Conservation (phyloP, 1,284 basidiomycete species). For the Agaricales sp. region DNA sequence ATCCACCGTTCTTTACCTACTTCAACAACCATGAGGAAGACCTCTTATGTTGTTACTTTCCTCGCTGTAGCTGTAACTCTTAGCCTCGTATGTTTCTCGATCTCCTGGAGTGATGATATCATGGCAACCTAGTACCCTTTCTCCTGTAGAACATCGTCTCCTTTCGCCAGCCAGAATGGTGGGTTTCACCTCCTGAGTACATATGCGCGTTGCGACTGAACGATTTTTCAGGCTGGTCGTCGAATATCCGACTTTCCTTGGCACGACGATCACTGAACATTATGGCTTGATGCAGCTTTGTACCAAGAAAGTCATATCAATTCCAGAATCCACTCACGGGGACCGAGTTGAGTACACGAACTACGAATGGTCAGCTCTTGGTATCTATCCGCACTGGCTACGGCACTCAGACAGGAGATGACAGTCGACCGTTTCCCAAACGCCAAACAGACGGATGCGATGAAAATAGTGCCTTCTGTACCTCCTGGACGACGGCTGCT, state of each 20-base stretch:
- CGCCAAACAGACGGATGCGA: slow-evolving; percentile 49
- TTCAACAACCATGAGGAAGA: slow-evolving; percentile 43
- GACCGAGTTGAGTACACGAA: slow-evolving; percentile 39
- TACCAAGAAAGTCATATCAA: slow-evolving; percentile 35
- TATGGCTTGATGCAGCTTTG: slow-evolving; percentile 55
- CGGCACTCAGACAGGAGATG: neutral
- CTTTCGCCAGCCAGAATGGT: slow-evolving; percentile 55
- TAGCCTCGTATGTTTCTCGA: slow-evolving; percentile 36
- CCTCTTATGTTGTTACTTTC: slow-evolving; percentile 52
- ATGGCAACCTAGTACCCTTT: slow-evolving; percentile 1
- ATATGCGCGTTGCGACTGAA: slow-evolving; percentile 11
- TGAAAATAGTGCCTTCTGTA: slow-evolving; percentile 51
- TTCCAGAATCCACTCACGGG: slow-evolving; percentile 36
- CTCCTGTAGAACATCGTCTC: slow-evolving; percentile 46
- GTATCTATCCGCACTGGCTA: no score
- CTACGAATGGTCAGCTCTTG: slow-evolving; percentile 18
- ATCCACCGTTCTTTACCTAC: neutral
- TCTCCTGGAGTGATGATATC: slow-evolving; percentile 3
- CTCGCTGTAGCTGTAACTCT: slow-evolving; percentile 39
- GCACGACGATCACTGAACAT: slow-evolving; percentile 35
- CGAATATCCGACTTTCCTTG: slow-evolving; percentile 34
- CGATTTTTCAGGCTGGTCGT: slow-evolving; percentile 44
- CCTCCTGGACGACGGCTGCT: slow-evolving; percentile 58
- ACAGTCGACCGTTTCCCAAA: slow-evolving; percentile 56
- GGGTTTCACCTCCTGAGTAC: slow-evolving; percentile 16